Evolutionary conservation across 148 eudicot genomes (phyloP).

Genomic region (Polygonum aviculare): DNA sequence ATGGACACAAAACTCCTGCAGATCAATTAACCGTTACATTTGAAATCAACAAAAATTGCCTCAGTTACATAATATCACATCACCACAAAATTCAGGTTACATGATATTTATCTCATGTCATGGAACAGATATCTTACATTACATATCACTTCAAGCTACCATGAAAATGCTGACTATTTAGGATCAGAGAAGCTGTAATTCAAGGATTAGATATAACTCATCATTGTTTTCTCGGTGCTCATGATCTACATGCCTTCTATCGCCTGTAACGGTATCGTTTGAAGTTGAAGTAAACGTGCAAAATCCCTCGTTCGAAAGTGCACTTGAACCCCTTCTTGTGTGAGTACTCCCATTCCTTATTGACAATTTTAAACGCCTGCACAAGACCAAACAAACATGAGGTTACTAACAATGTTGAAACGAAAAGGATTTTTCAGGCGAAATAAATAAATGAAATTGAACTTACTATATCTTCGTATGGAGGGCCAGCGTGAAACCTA

Average conservation of each 20-base stretch:
- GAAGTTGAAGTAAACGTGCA: constrained; percentile 89
- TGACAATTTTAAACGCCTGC: constrained; percentile 86
- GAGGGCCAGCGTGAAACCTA: constrained; percentile 95
- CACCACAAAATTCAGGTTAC: not conserved
- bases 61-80: not conserved
- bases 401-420: not conserved
- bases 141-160: not conserved
- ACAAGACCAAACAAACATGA: not conserved
- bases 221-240: not conserved
- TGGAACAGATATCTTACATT: not conserved
- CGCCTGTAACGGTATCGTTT: constrained; percentile 79
- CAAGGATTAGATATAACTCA: not conserved
- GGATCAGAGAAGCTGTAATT: not conserved
- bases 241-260: constrained; percentile 24
- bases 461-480: constrained; percentile 97
- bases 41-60: not conserved
- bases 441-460: not conserved
- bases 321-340: constrained; percentile 95
- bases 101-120: not conserved
- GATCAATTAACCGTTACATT: not conserved
- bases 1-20: not conserved
- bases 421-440: not conserved
- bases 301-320: constrained; percentile 86
- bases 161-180: not conserved
- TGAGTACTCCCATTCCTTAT: constrained; percentile 97